Evolutionary conservation across 2,329 filamentous ascomycete species (phyloP).

Genomic region (Sarocladium oryzae): DNA sequence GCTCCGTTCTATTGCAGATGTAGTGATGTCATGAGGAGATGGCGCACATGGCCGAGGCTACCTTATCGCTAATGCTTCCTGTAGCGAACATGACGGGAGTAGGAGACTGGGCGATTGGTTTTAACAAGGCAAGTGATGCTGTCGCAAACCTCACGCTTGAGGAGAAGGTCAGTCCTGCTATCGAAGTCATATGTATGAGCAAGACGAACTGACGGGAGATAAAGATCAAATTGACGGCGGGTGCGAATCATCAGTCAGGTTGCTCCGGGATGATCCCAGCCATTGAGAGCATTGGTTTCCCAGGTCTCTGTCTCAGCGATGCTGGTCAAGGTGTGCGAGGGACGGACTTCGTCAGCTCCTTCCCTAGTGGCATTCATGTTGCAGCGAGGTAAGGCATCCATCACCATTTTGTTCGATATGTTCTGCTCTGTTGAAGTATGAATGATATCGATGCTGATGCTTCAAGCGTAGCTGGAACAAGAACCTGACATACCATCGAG

Average conservation of each 20-base stretch:
- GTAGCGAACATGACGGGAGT: conserved; percentile 49
- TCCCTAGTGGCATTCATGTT: conserved; percentile 34
- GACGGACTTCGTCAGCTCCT: conserved; percentile 36
- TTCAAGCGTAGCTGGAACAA: conserved; percentile 56
- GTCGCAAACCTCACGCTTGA: conserved; percentile 66
- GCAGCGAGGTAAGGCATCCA: conserved; percentile 32
- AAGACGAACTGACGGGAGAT: too few species aligned
- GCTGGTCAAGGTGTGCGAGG: conserved; percentile 35
- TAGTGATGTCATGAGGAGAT: too few species aligned
- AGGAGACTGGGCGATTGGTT: conserved; percentile 62
- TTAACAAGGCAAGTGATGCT: conserved; percentile 59
- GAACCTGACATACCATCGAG: conserved; percentile 59
- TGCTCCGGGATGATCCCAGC: conserved; percentile 40
- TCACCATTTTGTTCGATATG: too few species aligned
- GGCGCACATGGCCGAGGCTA: too few species aligned
- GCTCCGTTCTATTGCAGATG: too few species aligned
- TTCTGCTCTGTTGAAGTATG: too few species aligned
- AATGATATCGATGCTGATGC: too few species aligned
- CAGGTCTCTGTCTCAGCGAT: conserved; percentile 39
- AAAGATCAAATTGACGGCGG: conserved; percentile 65
- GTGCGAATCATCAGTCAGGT: conserved; percentile 47
- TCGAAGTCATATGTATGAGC: conserved; percentile 10
- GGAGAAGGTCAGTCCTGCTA: conserved; percentile 51
- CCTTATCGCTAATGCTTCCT: too few species aligned
- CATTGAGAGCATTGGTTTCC: conserved; percentile 32